Base-by-base conservation (phyloP, 352 stramenopile species). In the Pythium coloratum region DNA sequence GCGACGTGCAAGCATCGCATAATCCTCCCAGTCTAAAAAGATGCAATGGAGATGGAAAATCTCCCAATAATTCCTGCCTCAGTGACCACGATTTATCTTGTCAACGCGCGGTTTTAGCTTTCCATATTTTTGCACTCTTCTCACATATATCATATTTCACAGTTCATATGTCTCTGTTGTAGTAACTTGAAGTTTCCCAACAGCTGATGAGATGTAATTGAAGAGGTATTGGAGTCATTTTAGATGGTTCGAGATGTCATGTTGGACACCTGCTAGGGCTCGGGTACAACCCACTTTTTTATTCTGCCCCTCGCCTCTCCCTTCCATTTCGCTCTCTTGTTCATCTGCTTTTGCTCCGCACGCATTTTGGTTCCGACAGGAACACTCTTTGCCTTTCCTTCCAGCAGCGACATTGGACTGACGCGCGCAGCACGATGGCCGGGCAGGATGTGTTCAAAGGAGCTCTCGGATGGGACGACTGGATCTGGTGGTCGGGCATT, bases 401-500 rank as follows among this genome's bases (percentile, higher is more conserved):
- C 6, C n/a, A 53, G 46, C 46, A 53, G n/a, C 20, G 24, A 32
- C 24, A 24, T 30, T 16, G 18, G 18, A 53, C 20, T 2, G 46
- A 28, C 33, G 3, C 8, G 13, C 51, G n/a, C 9, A 34, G 9
- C 54, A 49, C 14, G 12, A 71, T 71, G 65, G 75, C 59, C 16
- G 70, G 61, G 3, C 76, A 89, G 66, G 74, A 77, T 28, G 74
- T 89, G 51, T 93, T 91, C 68, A 91, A 91, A 33, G 85, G 83
- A 62, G 75, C 82, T n/a, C 68, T 91, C 1, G 79, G 79, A 49
- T 88, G 77, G 75, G 82, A 92, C 69, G 86, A 94, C 69, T 92
- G 86, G 83, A 78, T 91, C 67, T 94, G 86, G 86, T 92, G 82
- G 83, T 71, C 75, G 49, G 76, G 65, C 40, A 86, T 92, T 55